Percentiles rank a stretch among this genome's conserved stretches.
phyloP scores from a whole-genome alignment of 2,329 filamentous ascomycete species.

The Dactylellina haptotyla region DNA sequence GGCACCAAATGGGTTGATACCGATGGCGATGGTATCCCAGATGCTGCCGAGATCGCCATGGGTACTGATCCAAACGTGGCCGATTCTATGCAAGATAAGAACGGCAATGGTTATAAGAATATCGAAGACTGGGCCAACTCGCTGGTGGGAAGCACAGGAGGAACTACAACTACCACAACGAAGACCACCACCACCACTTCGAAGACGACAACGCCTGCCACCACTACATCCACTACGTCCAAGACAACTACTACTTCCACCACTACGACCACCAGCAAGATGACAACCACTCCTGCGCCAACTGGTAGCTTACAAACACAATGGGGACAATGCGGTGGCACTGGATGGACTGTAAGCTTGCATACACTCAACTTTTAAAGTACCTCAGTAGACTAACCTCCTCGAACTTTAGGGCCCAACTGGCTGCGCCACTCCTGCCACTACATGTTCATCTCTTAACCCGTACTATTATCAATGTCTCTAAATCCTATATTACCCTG shows the following conservation, averaged over 20 bases:
- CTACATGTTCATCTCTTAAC: constrained; percentile 25
- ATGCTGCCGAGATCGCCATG: constrained; percentile 64
- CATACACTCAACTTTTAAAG: neutral
- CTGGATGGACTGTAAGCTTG: constrained; percentile 36
- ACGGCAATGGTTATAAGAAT: constrained; percentile 64
- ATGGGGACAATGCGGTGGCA: constrained; percentile 46
- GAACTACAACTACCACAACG: constrained; percentile 21
- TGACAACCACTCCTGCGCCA: constrained; percentile 11
- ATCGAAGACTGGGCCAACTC: constrained; percentile 67
- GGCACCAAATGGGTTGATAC: constrained; percentile 63
- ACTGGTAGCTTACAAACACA: constrained; percentile 16
- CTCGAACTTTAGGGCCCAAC: constrained; percentile 27
- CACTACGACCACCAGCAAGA: constrained; percentile 3
- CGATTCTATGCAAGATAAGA: constrained; percentile 63
- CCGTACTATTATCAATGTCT: constrained; percentile 38
- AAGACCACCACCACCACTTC: constrained; percentile 27
- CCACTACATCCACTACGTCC: constrained; percentile 8
- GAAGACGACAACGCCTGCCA: constrained; percentile 8
- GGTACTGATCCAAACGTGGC: constrained; percentile 62
- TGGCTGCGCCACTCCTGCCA: constrained; percentile 33
- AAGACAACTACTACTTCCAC: constrained; percentile 7
- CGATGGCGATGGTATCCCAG: constrained; percentile 67
- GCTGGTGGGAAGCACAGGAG: constrained; percentile 59
- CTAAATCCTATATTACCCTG: constrained; percentile 1
- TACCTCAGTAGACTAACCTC: neutral